Conservation (phyloP, 495 filamentous ascomycete genomes). For the Penicillium lagena region DNA sequence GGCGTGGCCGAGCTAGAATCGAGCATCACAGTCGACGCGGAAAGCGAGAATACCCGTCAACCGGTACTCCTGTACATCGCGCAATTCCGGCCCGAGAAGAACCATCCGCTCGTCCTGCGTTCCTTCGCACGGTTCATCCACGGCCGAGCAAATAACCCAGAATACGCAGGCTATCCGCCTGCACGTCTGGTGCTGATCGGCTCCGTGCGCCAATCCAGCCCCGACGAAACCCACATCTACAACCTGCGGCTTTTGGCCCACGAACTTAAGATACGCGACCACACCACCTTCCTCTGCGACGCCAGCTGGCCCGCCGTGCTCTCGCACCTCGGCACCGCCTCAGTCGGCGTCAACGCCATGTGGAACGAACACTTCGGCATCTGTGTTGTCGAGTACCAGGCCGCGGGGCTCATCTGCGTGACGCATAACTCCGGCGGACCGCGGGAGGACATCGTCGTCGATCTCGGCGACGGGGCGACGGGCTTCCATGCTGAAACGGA, state of each 20-base stretch:
- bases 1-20: slow-evolving; percentile 76
- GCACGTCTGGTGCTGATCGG: slow-evolving; percentile 74
- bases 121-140: slow-evolving; percentile 71
- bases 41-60: slow-evolving; percentile 60
- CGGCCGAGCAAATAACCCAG: slow-evolving; percentile 42
- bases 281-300: slow-evolving; percentile 81
- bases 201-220: slow-evolving; percentile 70
- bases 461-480: slow-evolving; percentile 68
- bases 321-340: slow-evolving; percentile 63
- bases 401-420: slow-evolving; percentile 83
- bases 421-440: slow-evolving; percentile 91
- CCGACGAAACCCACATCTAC: slow-evolving; percentile 84
- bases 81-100: slow-evolving; percentile 96
- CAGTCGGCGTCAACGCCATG: slow-evolving; percentile 92
- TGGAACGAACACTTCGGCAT: slow-evolving; percentile 99
- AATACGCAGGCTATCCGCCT: slow-evolving; percentile 9
- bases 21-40: slow-evolving; percentile 58
- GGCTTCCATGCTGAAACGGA: slow-evolving; percentile 79
- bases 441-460: slow-evolving; percentile 83
- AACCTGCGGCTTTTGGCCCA: slow-evolving; percentile 82
- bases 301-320: slow-evolving; percentile 82
- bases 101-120: slow-evolving; percentile 76
- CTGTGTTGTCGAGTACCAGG: slow-evolving; percentile 96
- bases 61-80: slow-evolving; percentile 82
- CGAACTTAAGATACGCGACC: slow-evolving; percentile 76